Evolutionary conservation across 345 rosid species (phyloP).

Genomic region (Citrus inodora): DNA sequence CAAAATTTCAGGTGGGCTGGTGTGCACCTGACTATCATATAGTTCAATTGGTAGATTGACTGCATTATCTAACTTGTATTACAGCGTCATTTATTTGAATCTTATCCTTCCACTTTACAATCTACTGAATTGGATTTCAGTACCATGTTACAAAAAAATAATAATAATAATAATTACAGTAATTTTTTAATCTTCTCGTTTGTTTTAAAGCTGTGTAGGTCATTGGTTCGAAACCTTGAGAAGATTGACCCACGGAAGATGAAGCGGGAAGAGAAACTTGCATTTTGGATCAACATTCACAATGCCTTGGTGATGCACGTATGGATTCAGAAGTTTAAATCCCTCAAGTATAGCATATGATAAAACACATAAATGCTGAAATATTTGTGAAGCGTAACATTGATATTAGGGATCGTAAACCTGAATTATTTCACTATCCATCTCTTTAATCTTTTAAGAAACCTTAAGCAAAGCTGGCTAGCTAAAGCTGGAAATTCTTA

Average conservation of each 20-base stretch:
- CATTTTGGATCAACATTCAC: constrained; percentile 92
- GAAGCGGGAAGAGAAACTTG: constrained; percentile 91
- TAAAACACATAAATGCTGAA: background rate
- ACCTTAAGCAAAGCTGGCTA: background rate
- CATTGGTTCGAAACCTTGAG: constrained; percentile 70
- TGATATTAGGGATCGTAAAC: background rate
- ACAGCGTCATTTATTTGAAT: background rate
- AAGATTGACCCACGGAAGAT: constrained; percentile 66
- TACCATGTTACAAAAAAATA: background rate
- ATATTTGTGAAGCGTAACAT: background rate
- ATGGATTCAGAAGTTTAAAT: constrained; percentile 21
- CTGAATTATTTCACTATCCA: background rate
- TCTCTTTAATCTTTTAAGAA: background rate
- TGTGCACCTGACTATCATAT: background rate
- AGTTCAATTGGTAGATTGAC: constrained; percentile 1
- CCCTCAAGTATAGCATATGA: background rate
- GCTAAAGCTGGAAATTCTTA: background rate
- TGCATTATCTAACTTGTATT: background rate
- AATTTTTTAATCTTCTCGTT: constrained; percentile 3
- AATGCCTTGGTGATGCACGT: constrained; percentile 91
- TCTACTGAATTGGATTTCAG: background rate
- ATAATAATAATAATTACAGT: background rate
- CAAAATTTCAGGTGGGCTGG: constrained; percentile 65
- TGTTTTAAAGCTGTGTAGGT: constrained; percentile 38
- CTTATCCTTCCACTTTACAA: background rate